Conservation (phyloP, 2,329 filamentous ascomycete species). For the Penicillium sp. region DNA sequence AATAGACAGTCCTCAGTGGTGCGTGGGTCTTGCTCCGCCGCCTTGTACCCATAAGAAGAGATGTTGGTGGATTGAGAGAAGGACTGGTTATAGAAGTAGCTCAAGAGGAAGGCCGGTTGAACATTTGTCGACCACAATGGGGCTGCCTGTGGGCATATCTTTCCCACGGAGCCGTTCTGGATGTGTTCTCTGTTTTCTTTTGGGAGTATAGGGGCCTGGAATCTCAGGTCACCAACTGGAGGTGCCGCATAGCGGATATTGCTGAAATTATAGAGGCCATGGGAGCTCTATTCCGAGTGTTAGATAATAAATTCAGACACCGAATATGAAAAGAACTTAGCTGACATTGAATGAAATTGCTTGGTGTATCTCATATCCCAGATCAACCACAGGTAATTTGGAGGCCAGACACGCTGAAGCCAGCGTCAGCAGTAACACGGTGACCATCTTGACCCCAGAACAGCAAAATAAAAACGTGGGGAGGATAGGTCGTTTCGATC, state of each 20-base stretch:
- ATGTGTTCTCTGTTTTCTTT: conserved; percentile 37
- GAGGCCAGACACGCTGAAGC: conserved; percentile 15
- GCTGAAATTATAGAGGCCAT: conserved; percentile 46
- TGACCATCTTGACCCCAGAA: conserved; percentile 6
- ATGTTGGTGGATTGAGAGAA: conserved; percentile 19
- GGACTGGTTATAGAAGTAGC: conserved; percentile 7
- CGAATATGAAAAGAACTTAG: neutral
- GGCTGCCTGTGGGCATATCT: conserved; percentile 39
- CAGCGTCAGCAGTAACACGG: conserved; percentile 8
- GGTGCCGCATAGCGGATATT: conserved; percentile 52
- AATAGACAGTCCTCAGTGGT: conserved; percentile 34
- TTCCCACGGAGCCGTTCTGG: conserved; percentile 39
- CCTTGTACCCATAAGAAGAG: conserved; percentile 17
- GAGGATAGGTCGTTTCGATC: neutral
- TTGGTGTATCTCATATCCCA: conserved; percentile 48
- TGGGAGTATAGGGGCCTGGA: conserved; percentile 41
- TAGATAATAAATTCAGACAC: neutral
- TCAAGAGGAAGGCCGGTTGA: conserved; percentile 15
- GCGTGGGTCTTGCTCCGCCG: conserved; percentile 17
- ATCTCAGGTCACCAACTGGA: conserved; percentile 45
- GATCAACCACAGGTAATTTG: conserved; percentile 40
- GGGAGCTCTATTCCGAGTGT: conserved; percentile 17
- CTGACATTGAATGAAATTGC: conserved; percentile 26
- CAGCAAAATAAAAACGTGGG: neutral
- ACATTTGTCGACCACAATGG: conserved; percentile 39